Conservation (phyloP, 2,329 filamentous ascomycete genomes). For the Pseudogymnoascus sp. region DNA sequence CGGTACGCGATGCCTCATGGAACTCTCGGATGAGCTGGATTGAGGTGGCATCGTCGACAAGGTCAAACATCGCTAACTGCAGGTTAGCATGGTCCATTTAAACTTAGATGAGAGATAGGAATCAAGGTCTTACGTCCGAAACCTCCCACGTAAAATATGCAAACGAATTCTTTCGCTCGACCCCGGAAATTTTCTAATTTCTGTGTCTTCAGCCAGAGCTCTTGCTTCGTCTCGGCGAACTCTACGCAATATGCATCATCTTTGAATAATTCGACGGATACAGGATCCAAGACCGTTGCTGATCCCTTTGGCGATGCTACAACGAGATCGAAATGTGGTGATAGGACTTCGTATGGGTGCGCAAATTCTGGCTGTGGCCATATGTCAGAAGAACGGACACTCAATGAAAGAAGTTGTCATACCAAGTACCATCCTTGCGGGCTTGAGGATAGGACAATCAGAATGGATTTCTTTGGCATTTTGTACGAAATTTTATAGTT, state of each 20-base stretch:
- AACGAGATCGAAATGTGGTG: slow-evolving; percentile 33
- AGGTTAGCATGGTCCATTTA: not conserved
- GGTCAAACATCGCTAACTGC: slow-evolving; percentile 54
- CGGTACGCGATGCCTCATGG: slow-evolving; percentile 51
- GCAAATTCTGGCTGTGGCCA: slow-evolving; percentile 40
- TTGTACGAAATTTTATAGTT: not conserved
- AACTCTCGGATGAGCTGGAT: slow-evolving; percentile 57
- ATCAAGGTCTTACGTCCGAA: slow-evolving; percentile 43
- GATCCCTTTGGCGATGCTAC: slow-evolving; percentile 41
- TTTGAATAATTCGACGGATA: slow-evolving; percentile 37
- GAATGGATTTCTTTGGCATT: slow-evolving; percentile 26
- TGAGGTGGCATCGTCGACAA: slow-evolving; percentile 49
- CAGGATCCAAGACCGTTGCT: slow-evolving; percentile 39
- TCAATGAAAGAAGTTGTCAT: slow-evolving; percentile 14
- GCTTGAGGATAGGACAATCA: slow-evolving; percentile 47
- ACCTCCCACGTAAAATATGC: slow-evolving; percentile 52
- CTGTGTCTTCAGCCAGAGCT: slow-evolving; percentile 47
- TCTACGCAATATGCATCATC: slow-evolving; percentile 31
- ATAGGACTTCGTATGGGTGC: slow-evolving; percentile 39
- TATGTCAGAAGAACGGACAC: not conserved
- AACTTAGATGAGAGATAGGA: not conserved
- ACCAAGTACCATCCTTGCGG: slow-evolving; percentile 49
- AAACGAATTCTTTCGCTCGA: slow-evolving; percentile 44
- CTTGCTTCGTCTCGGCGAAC: slow-evolving; percentile 40
- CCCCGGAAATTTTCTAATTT: slow-evolving; percentile 41